Evolutionary conservation across 2,329 filamentous ascomycete genomes (phyloP).

Genomic region (Aureobasidium sp.): DNA sequence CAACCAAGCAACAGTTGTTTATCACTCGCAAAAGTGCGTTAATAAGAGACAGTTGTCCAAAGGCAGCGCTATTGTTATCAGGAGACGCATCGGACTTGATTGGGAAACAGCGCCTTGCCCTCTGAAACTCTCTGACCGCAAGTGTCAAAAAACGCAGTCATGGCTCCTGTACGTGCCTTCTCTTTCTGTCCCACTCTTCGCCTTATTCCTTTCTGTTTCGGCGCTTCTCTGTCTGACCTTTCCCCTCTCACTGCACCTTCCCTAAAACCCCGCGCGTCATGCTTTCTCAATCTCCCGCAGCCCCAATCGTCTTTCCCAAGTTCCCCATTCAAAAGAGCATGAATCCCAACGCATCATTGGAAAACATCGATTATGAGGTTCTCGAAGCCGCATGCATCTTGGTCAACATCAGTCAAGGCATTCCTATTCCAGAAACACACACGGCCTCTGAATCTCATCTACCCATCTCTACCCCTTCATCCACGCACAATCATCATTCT

Average conservation of each 20-base stretch:
- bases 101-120: neutral
- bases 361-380: neutral
- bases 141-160: conserved; percentile 2
- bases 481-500: neutral
- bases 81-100: neutral
- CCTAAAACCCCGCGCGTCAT: neutral
- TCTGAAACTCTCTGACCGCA: neutral
- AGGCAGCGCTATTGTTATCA: neutral
- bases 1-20: conserved; percentile 2
- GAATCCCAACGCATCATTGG: neutral
- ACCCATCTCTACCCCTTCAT: neutral
- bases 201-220: conserved; percentile 4
- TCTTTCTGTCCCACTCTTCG: conserved; percentile 10
- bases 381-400: conserved; percentile 10
- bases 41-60: neutral
- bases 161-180: conserved; percentile 16
- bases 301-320: neutral
- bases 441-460: neutral
- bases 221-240: conserved; percentile 1
- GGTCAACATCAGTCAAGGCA: conserved; percentile 2
- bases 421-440: neutral
- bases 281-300: neutral
- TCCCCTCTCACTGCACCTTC: neutral
- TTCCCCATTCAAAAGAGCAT: neutral
- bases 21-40: neutral